phyloP scores from a whole-genome alignment of 169 alveolate species.

The Theileria orientalis region DNA sequence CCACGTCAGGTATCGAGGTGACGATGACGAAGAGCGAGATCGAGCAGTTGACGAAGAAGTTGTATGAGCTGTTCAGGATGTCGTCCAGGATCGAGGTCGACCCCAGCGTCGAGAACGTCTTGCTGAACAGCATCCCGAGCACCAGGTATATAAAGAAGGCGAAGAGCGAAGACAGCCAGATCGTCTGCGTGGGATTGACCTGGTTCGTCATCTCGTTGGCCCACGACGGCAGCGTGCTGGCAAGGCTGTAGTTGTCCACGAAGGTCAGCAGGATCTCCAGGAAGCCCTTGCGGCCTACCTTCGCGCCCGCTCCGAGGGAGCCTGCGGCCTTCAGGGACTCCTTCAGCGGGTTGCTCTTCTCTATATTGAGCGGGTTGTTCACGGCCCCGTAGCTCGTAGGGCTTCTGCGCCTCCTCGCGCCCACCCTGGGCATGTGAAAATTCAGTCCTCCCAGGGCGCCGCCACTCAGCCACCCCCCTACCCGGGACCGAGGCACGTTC shows the following conservation, averaged over 20 bases:
- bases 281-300: conserved; percentile 18
- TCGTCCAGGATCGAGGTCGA: background rate
- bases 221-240: conserved; percentile 76
- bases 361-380: background rate
- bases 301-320: conserved; percentile 13
- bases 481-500: too few species aligned
- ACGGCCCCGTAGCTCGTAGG: background rate
- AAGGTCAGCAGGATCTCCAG: conserved; percentile 53
- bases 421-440: background rate
- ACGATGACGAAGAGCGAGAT: conserved; percentile 65
- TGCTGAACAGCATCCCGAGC: conserved; percentile 56
- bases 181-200: conserved; percentile 65
- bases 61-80: conserved; percentile 22
- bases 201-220: conserved; percentile 76
- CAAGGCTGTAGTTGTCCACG: conserved; percentile 71
- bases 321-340: background rate
- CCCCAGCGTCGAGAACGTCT: conserved; percentile 36
- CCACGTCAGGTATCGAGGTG: conserved; percentile 71
- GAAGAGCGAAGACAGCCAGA: conserved; percentile 69
- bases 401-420: background rate
- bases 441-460: background rate
- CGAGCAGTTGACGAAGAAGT: conserved; percentile 50
- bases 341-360: background rate
- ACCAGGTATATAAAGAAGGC: conserved; percentile 61
- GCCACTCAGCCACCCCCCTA: too few species aligned